These are phyloP conservation scores for Mycena floridula DNA, from an alignment of 768 basidiomycete species.

Conservation along the genomic window DNA sequence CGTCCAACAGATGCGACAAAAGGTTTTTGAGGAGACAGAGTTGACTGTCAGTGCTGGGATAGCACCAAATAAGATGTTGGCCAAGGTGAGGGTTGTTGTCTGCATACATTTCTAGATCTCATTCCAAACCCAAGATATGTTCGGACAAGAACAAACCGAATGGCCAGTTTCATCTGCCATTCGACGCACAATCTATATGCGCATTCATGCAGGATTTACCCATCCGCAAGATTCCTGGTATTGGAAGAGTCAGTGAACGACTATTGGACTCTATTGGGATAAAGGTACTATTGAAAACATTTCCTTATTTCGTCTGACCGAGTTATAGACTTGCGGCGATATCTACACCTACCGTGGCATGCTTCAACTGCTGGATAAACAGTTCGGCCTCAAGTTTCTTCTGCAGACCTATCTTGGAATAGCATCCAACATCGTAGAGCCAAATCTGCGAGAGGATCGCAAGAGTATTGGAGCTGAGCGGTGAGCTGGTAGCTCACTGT, in stretches of 20 bases:
- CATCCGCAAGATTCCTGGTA: conserved; percentile 83
- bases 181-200: conserved; percentile 55
- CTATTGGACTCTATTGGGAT: conserved; percentile 83
- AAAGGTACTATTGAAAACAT: conserved; percentile 39
- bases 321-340: conserved; percentile 78
- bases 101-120: conserved; percentile 4
- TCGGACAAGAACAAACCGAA: conserved; percentile 98
- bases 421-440: conserved; percentile 75
- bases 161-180: conserved; percentile 78
- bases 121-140: conserved; percentile 57
- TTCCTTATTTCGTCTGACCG: conserved; percentile 1
- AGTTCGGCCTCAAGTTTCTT: conserved; percentile 73
- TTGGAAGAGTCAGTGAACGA: conserved; percentile 88
- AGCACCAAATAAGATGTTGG: conserved; percentile 94
- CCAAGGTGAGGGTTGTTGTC: conserved; percentile 54
- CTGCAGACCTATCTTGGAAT: conserved; percentile 82
- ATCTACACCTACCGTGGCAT: conserved; percentile 70
- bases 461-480: conserved; percentile 93
- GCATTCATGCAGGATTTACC: conserved; percentile 77
- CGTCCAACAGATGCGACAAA: conserved; percentile 68
- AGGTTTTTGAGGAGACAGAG: conserved; percentile 71
- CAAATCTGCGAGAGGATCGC: conserved; percentile 70
- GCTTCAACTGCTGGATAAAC: conserved; percentile 80
- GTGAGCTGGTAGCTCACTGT: conserved; percentile 31
- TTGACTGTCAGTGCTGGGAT: conserved; percentile 94